Evolutionary conservation across 371 early-diverging fungal genomes (phyloP), one percentile per base, ranked within the genome.

Genomic region (Catenaria anguillulae): DNA sequence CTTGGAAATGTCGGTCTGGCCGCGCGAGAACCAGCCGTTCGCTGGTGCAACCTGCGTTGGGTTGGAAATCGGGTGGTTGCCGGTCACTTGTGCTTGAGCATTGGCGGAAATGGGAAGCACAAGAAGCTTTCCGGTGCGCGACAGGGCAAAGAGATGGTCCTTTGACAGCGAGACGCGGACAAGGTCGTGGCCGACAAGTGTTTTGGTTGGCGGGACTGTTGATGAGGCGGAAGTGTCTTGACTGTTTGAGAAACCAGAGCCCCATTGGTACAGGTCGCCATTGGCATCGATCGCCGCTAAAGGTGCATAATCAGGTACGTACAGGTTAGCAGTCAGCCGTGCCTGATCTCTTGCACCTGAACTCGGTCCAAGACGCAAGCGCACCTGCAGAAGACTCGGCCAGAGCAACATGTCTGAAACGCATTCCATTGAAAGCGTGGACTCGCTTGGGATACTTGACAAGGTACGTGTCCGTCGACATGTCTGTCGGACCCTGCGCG

Each of bases 251-350:
- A 34, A 29, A 15, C 36, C 26, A 24, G 12, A 8, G 58, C 42
- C 36, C 58, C 58, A 58, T 5, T 58, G 58, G 29, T 15, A 36
- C 13, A 58, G 36, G 31, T 58, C 36, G 58, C 58, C 58, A 19
- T 35, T 12, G 6, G 33, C 26, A 31, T 58, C 58, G 36, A 58
- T 58, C 17, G 58, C 58, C 12, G 23, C 58, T 40, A 19, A 19
- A 34, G 12, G 35, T 48, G 0, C 0, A 12, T n/a, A 21, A 21
- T 45, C 23, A 17, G 45, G 4, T 45, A n/a, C n/a, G n/a, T n/a
- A n/a, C n/a, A n/a, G n/a, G n/a, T n/a, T n/a, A n/a, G n/a, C n/a
- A n/a, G n/a, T n/a, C n/a, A n/a, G n/a, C n/a, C n/a, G n/a, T n/a
- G n/a, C n/a, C n/a, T n/a, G n/a, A n/a, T n/a, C n/a, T n/a, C n/a